Conservation (phyloP, 2,329 filamentous ascomycete genomes). For the Aaosphaeria pasadenensis region DNA sequence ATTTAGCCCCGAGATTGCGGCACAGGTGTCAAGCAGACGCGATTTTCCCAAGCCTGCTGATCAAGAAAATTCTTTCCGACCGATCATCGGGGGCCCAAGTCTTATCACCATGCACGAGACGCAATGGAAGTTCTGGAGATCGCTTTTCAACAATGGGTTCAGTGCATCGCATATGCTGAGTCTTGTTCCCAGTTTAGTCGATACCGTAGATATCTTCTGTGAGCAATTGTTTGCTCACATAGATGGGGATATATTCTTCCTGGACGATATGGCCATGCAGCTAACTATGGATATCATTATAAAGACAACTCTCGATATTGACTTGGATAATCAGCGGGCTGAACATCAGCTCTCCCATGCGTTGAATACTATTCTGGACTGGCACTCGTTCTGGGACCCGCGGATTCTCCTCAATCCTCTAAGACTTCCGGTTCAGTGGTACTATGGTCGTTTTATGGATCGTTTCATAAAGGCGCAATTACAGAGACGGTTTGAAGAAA, state of each 20-base stretch:
- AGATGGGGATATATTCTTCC: neutral
- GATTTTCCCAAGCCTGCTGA: constrained; percentile 2
- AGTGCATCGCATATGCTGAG: constrained; percentile 5
- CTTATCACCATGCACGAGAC: constrained; percentile 6
- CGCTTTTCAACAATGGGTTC: constrained; percentile 13
- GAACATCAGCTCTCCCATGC: constrained; percentile 1
- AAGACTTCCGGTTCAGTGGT: constrained; percentile 1
- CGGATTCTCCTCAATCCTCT: constrained; percentile 5
- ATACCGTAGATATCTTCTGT: constrained; percentile 8
- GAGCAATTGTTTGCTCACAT: neutral
- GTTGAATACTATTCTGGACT: constrained; percentile 4
- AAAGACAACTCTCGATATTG: constrained; percentile 3
- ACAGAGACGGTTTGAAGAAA: constrained; percentile 4
- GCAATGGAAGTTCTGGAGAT: constrained; percentile 11
- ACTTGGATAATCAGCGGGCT: constrained; percentile 5
- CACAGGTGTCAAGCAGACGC: constrained; percentile 1
- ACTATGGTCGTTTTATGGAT: constrained; percentile 2
- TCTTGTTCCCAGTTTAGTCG: constrained; percentile 3
- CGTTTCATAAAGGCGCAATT: constrained; percentile 5
- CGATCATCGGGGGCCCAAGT: constrained; percentile 8
- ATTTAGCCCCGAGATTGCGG: constrained; percentile 2
- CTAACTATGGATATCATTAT: constrained; percentile 7
- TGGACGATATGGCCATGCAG: constrained; percentile 3
- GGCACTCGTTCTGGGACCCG: constrained; percentile 12
- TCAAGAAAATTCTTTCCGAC: neutral